phyloP scores from a whole-genome alignment of 192 early-diverging fungal species.

The Chytriomyces sp. region DNA sequence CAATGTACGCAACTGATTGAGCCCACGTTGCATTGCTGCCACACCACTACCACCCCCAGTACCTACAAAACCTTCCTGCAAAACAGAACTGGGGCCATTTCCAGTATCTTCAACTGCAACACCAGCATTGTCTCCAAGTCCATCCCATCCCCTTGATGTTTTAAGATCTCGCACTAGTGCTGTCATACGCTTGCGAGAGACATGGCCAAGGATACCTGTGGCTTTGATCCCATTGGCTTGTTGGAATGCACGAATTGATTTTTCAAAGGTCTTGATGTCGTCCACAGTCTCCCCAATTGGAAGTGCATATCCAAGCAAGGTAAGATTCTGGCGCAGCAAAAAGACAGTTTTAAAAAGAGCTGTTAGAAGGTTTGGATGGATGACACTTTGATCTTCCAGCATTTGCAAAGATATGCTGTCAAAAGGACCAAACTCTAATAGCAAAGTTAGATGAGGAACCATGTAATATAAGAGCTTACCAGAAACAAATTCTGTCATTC shows the following conservation, averaged over 20 bases:
- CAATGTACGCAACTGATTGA: neutral
- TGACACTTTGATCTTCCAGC: neutral
- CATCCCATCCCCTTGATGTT: too few relatives aligned
- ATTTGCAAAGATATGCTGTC: neutral
- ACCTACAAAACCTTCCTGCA: neutral
- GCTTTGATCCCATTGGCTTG: neutral
- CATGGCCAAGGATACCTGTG: neutral
- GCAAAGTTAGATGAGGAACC: neutral
- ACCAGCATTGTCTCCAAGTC: neutral
- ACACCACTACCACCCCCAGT: neutral
- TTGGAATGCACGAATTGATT: neutral
- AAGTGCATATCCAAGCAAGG: neutral
- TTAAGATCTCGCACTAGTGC: neutral
- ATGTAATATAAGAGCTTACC: constrained; percentile 3
- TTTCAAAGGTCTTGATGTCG: constrained; percentile 7
- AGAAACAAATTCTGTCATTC: constrained; percentile 25
- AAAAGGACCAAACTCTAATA: constrained; percentile 20
- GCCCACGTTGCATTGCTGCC: neutral
- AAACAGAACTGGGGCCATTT: neutral
- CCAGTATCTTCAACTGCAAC: neutral
- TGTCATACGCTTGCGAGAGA: neutral
- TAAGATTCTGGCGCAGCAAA: neutral
- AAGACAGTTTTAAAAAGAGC: constrained; percentile 1
- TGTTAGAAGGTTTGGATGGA: neutral
- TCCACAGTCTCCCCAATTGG: neutral